phyloP scores from a whole-genome alignment of 305 asterid genomes.

The Petunia hybrid region DNA sequence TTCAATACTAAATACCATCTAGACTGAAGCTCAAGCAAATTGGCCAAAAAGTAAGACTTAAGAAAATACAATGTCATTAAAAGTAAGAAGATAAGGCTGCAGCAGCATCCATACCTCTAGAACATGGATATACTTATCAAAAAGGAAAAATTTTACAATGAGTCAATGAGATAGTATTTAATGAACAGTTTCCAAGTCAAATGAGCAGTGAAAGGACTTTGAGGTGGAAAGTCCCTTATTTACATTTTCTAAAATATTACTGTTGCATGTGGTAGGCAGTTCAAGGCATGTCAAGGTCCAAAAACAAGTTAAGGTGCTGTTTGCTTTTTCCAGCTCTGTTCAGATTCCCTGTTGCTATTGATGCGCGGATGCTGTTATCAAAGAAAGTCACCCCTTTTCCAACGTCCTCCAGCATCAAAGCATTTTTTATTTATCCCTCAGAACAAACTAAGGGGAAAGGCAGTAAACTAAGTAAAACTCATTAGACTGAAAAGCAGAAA shows the following conservation, averaged over 20 bases:
- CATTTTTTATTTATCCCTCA: too few species aligned
- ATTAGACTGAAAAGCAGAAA: too few species aligned
- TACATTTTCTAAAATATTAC: slow-evolving; percentile 11
- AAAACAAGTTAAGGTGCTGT: not conserved
- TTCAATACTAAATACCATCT: not conserved
- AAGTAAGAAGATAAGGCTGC: not conserved
- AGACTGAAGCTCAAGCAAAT: slow-evolving; percentile 28
- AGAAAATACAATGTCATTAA: not conserved
- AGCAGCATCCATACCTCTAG: not conserved
- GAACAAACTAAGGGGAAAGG: too few species aligned
- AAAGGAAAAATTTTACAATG: not conserved
- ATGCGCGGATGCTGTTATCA: not conserved
- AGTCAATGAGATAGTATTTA: not conserved
- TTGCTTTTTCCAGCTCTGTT: not conserved
- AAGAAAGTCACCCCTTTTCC: not conserved
- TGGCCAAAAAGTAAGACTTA: not conserved
- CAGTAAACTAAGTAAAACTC: too few species aligned
- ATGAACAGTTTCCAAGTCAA: not conserved
- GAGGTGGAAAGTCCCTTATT: not conserved
- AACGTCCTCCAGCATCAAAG: not conserved
- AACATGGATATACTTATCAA: not conserved
- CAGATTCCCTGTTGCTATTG: not conserved
- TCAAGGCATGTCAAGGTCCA: not conserved
- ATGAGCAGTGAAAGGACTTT: not conserved
- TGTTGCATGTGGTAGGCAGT: not conserved